These are phyloP conservation scores for Nephelium lappaceum DNA, from an alignment of 345 rosid genomes.

Conservation along the genomic window DNA sequence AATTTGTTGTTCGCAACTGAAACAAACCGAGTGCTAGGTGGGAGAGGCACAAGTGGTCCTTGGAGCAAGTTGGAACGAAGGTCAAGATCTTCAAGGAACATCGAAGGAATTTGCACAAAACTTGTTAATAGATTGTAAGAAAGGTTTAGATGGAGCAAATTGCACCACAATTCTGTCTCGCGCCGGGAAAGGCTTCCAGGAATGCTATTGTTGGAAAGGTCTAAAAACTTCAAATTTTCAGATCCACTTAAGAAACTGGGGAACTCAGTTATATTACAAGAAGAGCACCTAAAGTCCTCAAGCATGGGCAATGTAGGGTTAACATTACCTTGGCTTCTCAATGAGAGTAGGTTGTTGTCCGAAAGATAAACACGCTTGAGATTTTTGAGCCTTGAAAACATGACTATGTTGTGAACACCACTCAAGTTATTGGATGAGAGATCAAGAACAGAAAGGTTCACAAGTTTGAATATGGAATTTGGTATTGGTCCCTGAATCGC, in stretches of 20 bases:
- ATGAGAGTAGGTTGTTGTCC: neutral
- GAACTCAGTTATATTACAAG: constrained; percentile 27
- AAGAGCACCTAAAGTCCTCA: constrained; percentile 3
- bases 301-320: constrained; percentile 18
- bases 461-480: constrained; percentile 17
- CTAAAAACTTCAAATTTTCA: neutral
- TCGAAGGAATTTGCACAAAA: constrained; percentile 1
- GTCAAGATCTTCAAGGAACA: neutral
- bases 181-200: neutral
- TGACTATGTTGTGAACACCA: constrained; percentile 15
- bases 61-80: constrained; percentile 20
- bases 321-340: neutral
- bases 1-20: constrained; percentile 2
- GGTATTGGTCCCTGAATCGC: constrained; percentile 30
- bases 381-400: constrained; percentile 21
- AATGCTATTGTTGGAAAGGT: constrained; percentile 16
- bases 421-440: constrained; percentile 29
- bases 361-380: constrained; percentile 21
- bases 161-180: neutral
- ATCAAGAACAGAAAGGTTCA: constrained; percentile 15
- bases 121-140: constrained; percentile 22
- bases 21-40: neutral
- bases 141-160: neutral
- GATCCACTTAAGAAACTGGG: constrained; percentile 22
- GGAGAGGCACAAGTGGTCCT: neutral